A percentile compares a stretch with the other conserved stretches of the same genome.
Evolutionary conservation across 2,329 filamentous ascomycete genomes (phyloP).

Genomic region (Ceratocystis destructans): DNA sequence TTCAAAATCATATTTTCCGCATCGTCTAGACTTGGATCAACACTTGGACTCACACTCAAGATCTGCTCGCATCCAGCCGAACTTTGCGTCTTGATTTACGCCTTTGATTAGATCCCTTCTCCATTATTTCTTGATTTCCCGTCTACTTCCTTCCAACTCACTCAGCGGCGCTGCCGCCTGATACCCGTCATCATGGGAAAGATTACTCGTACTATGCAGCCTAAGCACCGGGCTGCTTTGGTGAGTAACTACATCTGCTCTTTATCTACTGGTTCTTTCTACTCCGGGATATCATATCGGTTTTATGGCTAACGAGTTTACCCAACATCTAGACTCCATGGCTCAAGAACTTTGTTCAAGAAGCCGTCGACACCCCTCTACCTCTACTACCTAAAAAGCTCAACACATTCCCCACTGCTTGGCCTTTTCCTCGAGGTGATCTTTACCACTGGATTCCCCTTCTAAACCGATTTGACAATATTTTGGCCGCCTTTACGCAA

Average conservation of each 20-base stretch:
- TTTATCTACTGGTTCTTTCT: not conserved
- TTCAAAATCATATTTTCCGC: not conserved
- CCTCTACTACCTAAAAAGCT: constrained; percentile 66
- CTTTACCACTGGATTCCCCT: constrained; percentile 96
- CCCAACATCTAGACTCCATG: constrained; percentile 58
- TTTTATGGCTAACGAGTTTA: not conserved
- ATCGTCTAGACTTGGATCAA: not conserved
- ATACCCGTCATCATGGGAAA: constrained; percentile 46
- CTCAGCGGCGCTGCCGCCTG: constrained; percentile 16
- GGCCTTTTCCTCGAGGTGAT: constrained; percentile 92
- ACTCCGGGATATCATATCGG: not conserved
- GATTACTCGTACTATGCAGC: constrained; percentile 53
- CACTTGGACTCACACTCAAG: not conserved
- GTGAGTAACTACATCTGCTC: constrained; percentile 32
- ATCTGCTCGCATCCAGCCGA: not conserved
- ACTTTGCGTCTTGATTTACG: not conserved
- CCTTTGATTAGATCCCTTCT: not conserved
- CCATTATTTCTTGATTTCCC: not conserved
- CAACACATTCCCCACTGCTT: constrained; percentile 67
- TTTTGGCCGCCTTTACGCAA: constrained; percentile 68
- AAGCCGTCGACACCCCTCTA: constrained; percentile 54
- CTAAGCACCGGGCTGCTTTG: constrained; percentile 53
- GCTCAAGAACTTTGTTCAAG: constrained; percentile 65
- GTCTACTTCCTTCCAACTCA: not conserved
- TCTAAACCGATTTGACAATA: constrained; percentile 81